phyloP scores from a whole-genome alignment of 1,139 yeast genomes.

The Saccharomyces hybrid region DNA sequence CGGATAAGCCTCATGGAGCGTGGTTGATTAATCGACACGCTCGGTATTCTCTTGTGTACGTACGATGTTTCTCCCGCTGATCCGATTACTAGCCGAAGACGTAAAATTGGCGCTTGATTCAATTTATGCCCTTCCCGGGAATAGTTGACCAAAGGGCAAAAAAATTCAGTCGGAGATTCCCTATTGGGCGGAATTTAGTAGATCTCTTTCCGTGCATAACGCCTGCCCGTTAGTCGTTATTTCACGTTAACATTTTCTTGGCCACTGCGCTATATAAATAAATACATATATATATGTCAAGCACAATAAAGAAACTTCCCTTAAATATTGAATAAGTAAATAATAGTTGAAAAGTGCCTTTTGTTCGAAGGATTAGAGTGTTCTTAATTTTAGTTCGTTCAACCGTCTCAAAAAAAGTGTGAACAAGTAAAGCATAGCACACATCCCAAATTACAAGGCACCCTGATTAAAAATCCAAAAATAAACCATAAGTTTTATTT shows the following conservation, averaged over 20 bases:
- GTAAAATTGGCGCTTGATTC: not conserved
- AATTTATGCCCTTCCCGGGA: not conserved
- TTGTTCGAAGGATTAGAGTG: not conserved
- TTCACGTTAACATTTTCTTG: not conserved
- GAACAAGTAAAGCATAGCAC: not conserved
- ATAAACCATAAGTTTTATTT: not conserved
- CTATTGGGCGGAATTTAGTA: not conserved
- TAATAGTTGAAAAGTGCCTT: not conserved
- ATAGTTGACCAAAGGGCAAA: not conserved
- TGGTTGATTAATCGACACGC: not conserved
- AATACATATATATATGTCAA: not conserved
- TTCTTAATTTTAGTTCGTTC: not conserved
- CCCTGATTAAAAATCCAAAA: not conserved
- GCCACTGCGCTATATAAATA: not conserved
- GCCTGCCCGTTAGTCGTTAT: not conserved
- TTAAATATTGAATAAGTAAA: not conserved
- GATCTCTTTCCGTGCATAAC: constrained; percentile 1
- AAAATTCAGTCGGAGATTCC: not conserved
- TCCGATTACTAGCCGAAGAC: constrained; percentile 1
- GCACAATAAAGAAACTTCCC: not conserved
- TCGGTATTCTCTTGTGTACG: not conserved
- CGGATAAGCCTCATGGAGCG: not conserved
- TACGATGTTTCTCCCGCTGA: not conserved
- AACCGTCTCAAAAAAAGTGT: not conserved
- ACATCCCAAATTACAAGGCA: not conserved